Percentiles rank a stretch among this genome's conserved stretches.
phyloP scores from a whole-genome alignment of 352 stramenopile species.

The Phytophthora ramorum region DNA sequence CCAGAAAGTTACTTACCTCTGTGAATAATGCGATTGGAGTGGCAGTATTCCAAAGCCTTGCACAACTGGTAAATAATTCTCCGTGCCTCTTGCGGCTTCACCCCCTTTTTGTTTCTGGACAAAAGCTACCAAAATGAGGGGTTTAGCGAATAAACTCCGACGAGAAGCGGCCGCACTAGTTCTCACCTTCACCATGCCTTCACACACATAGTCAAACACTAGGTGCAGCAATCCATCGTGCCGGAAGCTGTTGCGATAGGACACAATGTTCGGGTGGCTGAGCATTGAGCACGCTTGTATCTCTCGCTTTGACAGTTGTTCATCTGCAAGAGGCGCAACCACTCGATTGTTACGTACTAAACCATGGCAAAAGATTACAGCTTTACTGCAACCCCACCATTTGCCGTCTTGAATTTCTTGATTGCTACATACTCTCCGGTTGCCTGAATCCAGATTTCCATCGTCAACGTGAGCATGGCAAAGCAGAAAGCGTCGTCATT shows the following conservation, averaged over 20 bases:
- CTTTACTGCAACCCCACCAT: slow-evolving; percentile 38
- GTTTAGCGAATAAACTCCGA: background rate
- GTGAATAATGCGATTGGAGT: slow-evolving; percentile 83
- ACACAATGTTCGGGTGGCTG: slow-evolving; percentile 82
- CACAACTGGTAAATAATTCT: slow-evolving; percentile 77
- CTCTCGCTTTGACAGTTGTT: slow-evolving; percentile 81
- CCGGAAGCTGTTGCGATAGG: slow-evolving; percentile 82
- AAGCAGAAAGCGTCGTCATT: background rate
- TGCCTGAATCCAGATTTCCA: slow-evolving; percentile 31
- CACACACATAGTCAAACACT: slow-evolving; percentile 81
- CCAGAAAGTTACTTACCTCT: slow-evolving; percentile 47
- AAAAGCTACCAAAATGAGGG: slow-evolving; percentile 46
- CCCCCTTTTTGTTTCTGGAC: slow-evolving; percentile 61
- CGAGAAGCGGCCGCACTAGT: background rate
- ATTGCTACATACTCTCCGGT: slow-evolving; percentile 78
- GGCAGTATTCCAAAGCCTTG: slow-evolving; percentile 78
- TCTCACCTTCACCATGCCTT: slow-evolving; percentile 73
- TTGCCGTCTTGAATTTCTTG: slow-evolving; percentile 83
- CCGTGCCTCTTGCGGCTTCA: slow-evolving; percentile 57
- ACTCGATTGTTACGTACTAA: background rate
- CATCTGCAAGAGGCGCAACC: slow-evolving; percentile 41
- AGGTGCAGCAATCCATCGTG: slow-evolving; percentile 79
- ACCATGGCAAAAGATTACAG: background rate
- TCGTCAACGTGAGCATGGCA: background rate
- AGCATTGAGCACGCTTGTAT: slow-evolving; percentile 87